phyloP scores from a whole-genome alignment of 75 land plant species.

The Cupressus sempervirens region DNA sequence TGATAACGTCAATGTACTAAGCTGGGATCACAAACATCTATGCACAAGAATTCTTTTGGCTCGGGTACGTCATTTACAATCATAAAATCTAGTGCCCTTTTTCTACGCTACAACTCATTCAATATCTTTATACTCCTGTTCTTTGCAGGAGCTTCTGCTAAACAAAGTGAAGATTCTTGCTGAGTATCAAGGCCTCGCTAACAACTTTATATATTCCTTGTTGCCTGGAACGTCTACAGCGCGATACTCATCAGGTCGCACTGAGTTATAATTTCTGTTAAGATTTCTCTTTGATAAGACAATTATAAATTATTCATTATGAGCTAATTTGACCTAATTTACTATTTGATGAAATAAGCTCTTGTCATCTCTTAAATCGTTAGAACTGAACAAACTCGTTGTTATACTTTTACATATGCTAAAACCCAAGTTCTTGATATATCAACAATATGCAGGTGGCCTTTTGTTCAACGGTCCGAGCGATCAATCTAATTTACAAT shows the following conservation, averaged over 20 bases:
- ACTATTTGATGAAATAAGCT: too few species aligned
- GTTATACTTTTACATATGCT: too few species aligned
- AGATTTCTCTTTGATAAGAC: too few species aligned
- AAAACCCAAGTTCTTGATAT: not conserved
- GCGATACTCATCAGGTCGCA: slow-evolving; percentile 10
- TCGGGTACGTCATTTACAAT: slow-evolving; percentile 10
- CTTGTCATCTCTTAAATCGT: too few species aligned
- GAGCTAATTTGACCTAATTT: too few species aligned
- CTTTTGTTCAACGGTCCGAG: slow-evolving; percentile 13
- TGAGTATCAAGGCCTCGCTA: slow-evolving; percentile 20
- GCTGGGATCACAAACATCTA: slow-evolving; percentile 43
- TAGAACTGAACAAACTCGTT: too few species aligned
- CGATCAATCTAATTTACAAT: slow-evolving; percentile 13
- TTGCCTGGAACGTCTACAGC: slow-evolving; percentile 4
- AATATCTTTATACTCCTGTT: too few species aligned
- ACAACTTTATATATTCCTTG: slow-evolving; percentile 52
- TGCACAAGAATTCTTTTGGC: slow-evolving; percentile 28
- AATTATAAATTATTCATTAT: too few species aligned
- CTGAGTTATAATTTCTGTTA: too few species aligned
- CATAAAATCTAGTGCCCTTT: not conserved
- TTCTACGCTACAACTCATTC: not conserved
- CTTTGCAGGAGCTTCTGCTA: not conserved
- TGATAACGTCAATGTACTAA: slow-evolving; percentile 1
- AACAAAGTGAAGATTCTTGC: not conserved
- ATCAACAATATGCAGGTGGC: slow-evolving; percentile 36